phyloP scores from a whole-genome alignment of 2,329 filamentous ascomycete species.

The Cercospora sp. region DNA sequence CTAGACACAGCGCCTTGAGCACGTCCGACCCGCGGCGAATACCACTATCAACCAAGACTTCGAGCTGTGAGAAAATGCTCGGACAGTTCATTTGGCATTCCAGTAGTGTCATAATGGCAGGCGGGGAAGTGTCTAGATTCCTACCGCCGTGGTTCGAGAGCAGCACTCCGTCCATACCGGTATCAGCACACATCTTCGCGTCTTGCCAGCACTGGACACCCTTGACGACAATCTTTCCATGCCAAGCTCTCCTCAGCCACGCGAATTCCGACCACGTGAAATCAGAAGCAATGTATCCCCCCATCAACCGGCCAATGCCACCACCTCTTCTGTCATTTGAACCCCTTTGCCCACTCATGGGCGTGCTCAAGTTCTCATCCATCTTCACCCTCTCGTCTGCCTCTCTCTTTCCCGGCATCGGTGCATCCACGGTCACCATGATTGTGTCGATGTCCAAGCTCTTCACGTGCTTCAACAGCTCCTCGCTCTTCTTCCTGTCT shows the following conservation, averaged over 20 bases:
- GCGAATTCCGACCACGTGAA: slow-evolving; percentile 53
- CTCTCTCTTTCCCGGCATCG: slow-evolving; percentile 57
- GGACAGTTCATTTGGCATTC: slow-evolving; percentile 64
- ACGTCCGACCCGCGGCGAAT: slow-evolving; percentile 66
- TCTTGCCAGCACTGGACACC: slow-evolving; percentile 46
- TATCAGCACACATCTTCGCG: slow-evolving; percentile 44
- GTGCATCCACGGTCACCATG: slow-evolving; percentile 61
- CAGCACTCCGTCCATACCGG: slow-evolving; percentile 49
- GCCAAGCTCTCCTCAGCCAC: slow-evolving; percentile 46
- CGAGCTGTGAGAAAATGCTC: slow-evolving; percentile 59
- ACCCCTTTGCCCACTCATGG: slow-evolving; percentile 53
- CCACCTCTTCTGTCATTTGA: slow-evolving; percentile 57
- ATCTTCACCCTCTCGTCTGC: slow-evolving; percentile 50
- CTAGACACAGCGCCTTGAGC: slow-evolving; percentile 66
- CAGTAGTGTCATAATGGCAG: slow-evolving; percentile 60
- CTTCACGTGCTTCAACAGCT: slow-evolving; percentile 51
- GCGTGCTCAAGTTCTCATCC: slow-evolving; percentile 50
- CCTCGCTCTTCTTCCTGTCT: slow-evolving; percentile 54
- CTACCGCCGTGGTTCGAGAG: slow-evolving; percentile 56
- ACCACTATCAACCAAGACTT: slow-evolving; percentile 66
- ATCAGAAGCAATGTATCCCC: slow-evolving; percentile 58
- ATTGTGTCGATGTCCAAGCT: slow-evolving; percentile 53
- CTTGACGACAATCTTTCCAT: slow-evolving; percentile 48
- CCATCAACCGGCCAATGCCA: slow-evolving; percentile 58
- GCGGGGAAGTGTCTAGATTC: slow-evolving; percentile 48